These are phyloP conservation scores for Hyaloscypha bicolor DNA, from an alignment of 495 filamentous ascomycete species.

Conservation along the genomic window DNA sequence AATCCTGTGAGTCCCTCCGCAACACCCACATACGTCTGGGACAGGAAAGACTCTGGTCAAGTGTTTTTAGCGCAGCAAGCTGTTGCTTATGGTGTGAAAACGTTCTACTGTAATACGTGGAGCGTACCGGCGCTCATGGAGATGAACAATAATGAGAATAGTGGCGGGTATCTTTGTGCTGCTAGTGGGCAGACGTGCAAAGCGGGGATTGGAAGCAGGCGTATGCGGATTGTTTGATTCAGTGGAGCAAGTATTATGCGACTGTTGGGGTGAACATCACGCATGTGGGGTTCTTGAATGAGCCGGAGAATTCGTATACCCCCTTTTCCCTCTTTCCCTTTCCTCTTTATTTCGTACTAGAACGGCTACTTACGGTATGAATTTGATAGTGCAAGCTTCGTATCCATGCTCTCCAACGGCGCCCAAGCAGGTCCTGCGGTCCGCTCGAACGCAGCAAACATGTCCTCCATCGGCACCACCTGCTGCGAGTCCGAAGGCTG, in stretches of 20 bases:
- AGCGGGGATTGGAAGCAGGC: slow-evolving; percentile 58
- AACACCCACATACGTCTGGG: slow-evolving; percentile 49
- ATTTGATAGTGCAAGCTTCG: slow-evolving; percentile 5
- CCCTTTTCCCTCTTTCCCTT: too few species aligned
- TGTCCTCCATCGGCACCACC: slow-evolving; percentile 31
- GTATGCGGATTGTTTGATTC: slow-evolving; percentile 56
- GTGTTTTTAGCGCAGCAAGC: slow-evolving; percentile 55
- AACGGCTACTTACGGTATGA: background rate
- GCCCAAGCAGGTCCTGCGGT: slow-evolving; percentile 38
- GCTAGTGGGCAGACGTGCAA: slow-evolving; percentile 45
- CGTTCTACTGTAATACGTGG: slow-evolving; percentile 59
- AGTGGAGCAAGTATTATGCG: slow-evolving; percentile 53
- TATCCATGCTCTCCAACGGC: slow-evolving; percentile 37
- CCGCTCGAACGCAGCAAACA: slow-evolving; percentile 34
- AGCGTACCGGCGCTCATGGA: slow-evolving; percentile 58
- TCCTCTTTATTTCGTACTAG: too few species aligned
- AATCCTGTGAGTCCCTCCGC: slow-evolving; percentile 45
- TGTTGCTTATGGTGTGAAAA: slow-evolving; percentile 45
- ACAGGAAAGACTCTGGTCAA: slow-evolving; percentile 54
- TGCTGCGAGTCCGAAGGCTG: slow-evolving; percentile 47
- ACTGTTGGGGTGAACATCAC: slow-evolving; percentile 52
- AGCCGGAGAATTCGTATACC: slow-evolving; percentile 33
- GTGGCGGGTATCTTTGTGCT: slow-evolving; percentile 58
- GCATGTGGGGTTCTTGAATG: slow-evolving; percentile 48
- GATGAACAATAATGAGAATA: slow-evolving; percentile 50